Conservation (phyloP, 345 rosid genomes). For the Eucalyptus curtisii region DNA sequence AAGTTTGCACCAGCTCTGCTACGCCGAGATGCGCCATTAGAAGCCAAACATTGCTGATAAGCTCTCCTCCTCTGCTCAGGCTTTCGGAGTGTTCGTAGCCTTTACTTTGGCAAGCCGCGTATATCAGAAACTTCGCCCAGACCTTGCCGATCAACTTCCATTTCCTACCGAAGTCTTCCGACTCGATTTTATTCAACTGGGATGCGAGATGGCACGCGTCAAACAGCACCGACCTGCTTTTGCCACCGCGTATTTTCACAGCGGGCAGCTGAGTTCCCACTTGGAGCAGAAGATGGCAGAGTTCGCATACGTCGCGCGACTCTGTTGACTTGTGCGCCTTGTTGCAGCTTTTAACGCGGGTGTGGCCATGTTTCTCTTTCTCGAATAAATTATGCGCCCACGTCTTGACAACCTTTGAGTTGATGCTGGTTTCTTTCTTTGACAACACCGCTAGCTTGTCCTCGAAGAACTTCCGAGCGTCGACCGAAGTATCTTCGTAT, state of each 20-base stretch:
- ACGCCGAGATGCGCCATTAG: slow-evolving; percentile 44
- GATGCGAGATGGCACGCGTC: slow-evolving; percentile 6
- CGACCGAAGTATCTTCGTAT: no score
- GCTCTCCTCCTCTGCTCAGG: slow-evolving; percentile 39
- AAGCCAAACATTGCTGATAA: slow-evolving; percentile 39
- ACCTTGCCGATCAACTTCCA: background rate
- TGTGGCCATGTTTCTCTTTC: background rate
- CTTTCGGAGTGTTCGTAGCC: slow-evolving; percentile 23
- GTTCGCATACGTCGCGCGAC: background rate
- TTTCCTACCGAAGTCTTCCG: background rate
- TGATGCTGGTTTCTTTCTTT: background rate
- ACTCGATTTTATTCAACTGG: background rate
- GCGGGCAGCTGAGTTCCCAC: background rate
- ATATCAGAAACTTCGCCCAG: slow-evolving; percentile 1
- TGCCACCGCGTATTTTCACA: background rate
- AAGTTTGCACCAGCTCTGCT: slow-evolving; percentile 21
- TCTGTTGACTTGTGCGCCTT: background rate
- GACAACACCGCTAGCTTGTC: no score
- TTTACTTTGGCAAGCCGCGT: background rate
- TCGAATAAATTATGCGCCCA: background rate
- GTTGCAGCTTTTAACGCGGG: background rate
- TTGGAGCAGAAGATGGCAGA: background rate
- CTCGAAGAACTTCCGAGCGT: no score
- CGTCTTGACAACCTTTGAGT: background rate
- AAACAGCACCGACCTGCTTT: slow-evolving; percentile 16